phyloP scores from a whole-genome alignment of 2,329 filamentous ascomycete species.

The Trichoderma koningii region DNA sequence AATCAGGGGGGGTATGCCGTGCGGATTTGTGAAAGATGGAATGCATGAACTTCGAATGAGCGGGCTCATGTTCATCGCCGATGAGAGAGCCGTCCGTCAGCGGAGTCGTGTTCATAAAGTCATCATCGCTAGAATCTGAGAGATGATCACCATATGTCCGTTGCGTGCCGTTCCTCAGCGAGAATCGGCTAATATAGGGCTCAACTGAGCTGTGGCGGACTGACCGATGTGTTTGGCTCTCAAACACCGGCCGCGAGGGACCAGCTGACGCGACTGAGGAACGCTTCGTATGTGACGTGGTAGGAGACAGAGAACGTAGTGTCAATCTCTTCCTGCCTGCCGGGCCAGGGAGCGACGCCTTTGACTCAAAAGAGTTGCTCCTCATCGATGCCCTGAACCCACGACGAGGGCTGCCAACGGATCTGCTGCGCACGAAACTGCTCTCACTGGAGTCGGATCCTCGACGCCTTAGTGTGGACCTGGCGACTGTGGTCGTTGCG shows the following conservation, averaged over 20 bases:
- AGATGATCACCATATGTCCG: conserved; percentile 64
- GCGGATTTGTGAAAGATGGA: conserved; percentile 9
- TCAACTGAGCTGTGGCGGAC: conserved; percentile 47
- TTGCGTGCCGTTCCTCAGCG: conserved; percentile 45
- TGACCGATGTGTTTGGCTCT: conserved; percentile 48
- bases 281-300: conserved; percentile 55
- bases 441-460: conserved; percentile 72
- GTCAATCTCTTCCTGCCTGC: conserved; percentile 63
- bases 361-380: conserved; percentile 33
- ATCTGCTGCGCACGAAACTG: conserved; percentile 72
- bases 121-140: conserved; percentile 67
- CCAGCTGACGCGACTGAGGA: conserved; percentile 44
- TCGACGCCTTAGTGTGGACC: conserved; percentile 51
- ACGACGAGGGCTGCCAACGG: conserved; percentile 50
- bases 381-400: conserved; percentile 77
- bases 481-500: conserved; percentile 27
- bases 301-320: conserved; percentile 69
- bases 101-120: conserved; percentile 32
- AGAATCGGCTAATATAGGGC: conserved; percentile 42
- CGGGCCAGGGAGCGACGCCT: conserved; percentile 36
- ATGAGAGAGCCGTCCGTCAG: conserved; percentile 24
- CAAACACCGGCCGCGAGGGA: conserved; percentile 29
- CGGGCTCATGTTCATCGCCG: conserved; percentile 32
- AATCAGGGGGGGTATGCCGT: conserved; percentile 37
- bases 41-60: conserved; percentile 30